A percentile compares a stretch with the other conserved stretches of the same genome.
phyloP scores from a whole-genome alignment of 306 rosid species.

The Cucurbita argyrosperma region DNA sequence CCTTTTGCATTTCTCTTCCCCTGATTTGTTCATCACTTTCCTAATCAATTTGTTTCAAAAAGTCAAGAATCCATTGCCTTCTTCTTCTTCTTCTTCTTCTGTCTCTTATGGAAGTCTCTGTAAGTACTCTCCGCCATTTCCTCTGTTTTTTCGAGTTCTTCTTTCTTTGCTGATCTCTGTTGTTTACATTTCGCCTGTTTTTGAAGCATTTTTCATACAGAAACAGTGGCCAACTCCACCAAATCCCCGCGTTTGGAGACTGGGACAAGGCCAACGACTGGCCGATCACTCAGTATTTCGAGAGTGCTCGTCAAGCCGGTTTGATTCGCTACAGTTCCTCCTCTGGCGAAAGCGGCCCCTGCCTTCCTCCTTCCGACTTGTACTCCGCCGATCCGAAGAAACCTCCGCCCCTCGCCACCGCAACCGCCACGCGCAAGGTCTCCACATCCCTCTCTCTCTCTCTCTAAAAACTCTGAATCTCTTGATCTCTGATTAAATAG shows the following conservation, averaged over 20 bases:
- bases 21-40: not conserved
- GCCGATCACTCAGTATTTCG: constrained; percentile 90
- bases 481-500: not conserved
- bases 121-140: not conserved
- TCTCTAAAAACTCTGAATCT: not conserved
- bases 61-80: too few species aligned
- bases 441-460: not conserved
- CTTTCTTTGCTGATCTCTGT: not conserved
- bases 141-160: not conserved
- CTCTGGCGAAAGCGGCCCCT: constrained; percentile 48
- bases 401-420: constrained; percentile 13
- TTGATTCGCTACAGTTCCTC: constrained; percentile 70
- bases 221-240: constrained; percentile 63
- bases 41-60: too few species aligned
- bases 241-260: constrained; percentile 79
- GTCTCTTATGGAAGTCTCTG: not conserved
- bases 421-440: constrained; percentile 37
- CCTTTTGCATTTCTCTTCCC: not conserved
- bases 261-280: constrained; percentile 74
- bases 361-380: constrained; percentile 18
- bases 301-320: constrained; percentile 72
- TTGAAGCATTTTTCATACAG: constrained; percentile 16
- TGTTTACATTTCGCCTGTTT: not conserved
- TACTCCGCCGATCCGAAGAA: constrained; percentile 39
- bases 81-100: not conserved